phyloP scores from a whole-genome alignment of 2,329 filamentous ascomycete genomes.

The Fusarium beomiforme region DNA sequence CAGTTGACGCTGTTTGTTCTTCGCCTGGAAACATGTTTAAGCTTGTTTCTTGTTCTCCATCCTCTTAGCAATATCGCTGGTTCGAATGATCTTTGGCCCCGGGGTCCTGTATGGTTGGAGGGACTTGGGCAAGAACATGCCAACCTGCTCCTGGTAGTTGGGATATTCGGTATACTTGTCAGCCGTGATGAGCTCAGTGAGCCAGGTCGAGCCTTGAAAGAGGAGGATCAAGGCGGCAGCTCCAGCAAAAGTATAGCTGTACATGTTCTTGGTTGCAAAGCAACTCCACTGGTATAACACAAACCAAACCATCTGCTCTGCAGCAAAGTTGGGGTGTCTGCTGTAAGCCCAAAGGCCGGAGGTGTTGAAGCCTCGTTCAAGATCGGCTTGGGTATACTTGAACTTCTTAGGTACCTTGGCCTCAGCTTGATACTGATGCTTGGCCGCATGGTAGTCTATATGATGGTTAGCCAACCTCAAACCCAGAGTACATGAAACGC shows the following conservation, averaged over 20 bases:
- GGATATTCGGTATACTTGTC: conserved; percentile 90
- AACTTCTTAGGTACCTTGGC: conserved; percentile 26
- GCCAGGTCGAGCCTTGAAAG: conserved; percentile 88
- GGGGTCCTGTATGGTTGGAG: conserved; percentile 56
- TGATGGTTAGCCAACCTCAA: conserved; percentile 2
- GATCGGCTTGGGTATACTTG: conserved; percentile 73
- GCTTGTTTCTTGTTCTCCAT: conserved; percentile 52
- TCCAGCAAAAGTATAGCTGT: conserved; percentile 83
- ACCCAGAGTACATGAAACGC: conserved; percentile 32
- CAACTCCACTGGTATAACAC: conserved; percentile 89
- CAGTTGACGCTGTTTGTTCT: neutral
- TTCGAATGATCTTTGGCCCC: conserved; percentile 59
- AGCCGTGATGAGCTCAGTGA: conserved; percentile 84
- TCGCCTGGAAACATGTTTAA: neutral
- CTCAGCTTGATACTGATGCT: conserved; percentile 76
- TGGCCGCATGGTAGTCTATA: conserved; percentile 81
- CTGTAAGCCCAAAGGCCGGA: conserved; percentile 87
- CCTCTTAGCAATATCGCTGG: conserved; percentile 60
- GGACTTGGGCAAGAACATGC: conserved; percentile 79
- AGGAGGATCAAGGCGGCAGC: conserved; percentile 76
- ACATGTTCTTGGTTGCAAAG: conserved; percentile 73
- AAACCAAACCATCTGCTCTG: conserved; percentile 92
- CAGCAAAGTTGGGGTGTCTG: conserved; percentile 93
- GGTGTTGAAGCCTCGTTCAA: conserved; percentile 90
- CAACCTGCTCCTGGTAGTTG: conserved; percentile 83